Conservation (phyloP, 306 rosid species). For the Leucaena leucocephala region DNA sequence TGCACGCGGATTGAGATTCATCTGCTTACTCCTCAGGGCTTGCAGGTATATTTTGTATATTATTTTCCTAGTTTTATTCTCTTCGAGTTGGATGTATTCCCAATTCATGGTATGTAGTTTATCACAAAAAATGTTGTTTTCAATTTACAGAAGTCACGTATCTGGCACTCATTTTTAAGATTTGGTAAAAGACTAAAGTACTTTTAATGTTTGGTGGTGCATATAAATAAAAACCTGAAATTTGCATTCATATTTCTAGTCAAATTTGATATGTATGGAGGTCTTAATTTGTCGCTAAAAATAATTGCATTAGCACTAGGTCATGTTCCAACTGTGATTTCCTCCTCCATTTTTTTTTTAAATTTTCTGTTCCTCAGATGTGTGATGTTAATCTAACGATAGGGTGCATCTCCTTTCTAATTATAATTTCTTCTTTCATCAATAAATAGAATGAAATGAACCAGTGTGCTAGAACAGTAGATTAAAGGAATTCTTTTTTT, state of each 20-base stretch:
- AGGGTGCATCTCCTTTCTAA: not conserved
- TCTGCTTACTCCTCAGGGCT: conserved; percentile 84
- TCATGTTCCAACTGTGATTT: not conserved
- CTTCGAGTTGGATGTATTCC: not conserved
- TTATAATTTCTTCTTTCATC: not conserved
- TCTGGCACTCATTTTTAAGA: not conserved
- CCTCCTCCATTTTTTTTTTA: not conserved
- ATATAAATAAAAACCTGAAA: not conserved
- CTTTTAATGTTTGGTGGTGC: conserved; percentile 1
- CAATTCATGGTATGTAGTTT: not conserved
- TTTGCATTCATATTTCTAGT: not conserved
- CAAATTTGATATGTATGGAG: conserved; percentile 11
- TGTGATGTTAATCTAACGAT: not conserved
- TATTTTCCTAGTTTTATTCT: not conserved
- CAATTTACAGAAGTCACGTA: not conserved
- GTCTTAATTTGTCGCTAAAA: not conserved
- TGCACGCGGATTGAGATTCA: conserved; percentile 97
- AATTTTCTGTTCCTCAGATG: not conserved
- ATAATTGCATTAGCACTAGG: not conserved
- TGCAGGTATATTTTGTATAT: conserved; percentile 61
- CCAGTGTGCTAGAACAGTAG: not conserved
- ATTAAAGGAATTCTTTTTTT: not conserved
- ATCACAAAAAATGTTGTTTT: not conserved
- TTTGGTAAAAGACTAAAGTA: not conserved
- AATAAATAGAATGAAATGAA: not conserved